Percentiles rank a stretch among this genome's conserved stretches.
Evolutionary conservation across 495 filamentous ascomycete species (phyloP).

Genomic region (Neurospora terricola): DNA sequence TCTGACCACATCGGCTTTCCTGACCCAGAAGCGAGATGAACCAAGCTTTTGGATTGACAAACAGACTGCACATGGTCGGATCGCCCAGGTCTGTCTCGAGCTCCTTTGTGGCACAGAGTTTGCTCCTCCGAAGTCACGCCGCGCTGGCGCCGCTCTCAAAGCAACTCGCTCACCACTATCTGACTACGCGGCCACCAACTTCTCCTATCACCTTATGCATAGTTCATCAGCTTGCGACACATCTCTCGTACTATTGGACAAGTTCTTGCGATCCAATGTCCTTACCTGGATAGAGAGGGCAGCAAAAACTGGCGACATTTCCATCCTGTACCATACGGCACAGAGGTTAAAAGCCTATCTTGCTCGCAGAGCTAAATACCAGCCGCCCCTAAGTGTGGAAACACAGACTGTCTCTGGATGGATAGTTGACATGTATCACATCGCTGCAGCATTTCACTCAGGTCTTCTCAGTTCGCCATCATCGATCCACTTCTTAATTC

Average conservation of each 20-base stretch:
- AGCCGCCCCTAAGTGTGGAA: too few species aligned
- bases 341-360: constrained; percentile 6
- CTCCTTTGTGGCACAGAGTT: neutral
- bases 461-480: constrained; percentile 4
- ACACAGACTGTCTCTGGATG: too few species aligned
- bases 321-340: neutral
- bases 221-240: neutral
- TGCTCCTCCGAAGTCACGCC: neutral
- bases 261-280: neutral
- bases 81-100: neutral
- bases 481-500: constrained; percentile 4
- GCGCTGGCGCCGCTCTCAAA: neutral
- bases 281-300: neutral
- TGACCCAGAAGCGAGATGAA: neutral
- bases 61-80: neutral
- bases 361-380: neutral
- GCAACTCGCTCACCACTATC: neutral
- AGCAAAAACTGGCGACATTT: neutral
- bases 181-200: constrained; percentile 11
- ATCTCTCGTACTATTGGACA: neutral
- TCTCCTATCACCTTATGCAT: constrained; percentile 9
- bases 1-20: constrained; percentile 3
- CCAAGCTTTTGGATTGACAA: too few species aligned
- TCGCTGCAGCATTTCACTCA: neutral
- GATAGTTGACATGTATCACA: too few species aligned